These are phyloP conservation scores for Mycosarcoma mackinlayi DNA, from an alignment of 1,284 basidiomycete genomes.

Conservation along the genomic window DNA sequence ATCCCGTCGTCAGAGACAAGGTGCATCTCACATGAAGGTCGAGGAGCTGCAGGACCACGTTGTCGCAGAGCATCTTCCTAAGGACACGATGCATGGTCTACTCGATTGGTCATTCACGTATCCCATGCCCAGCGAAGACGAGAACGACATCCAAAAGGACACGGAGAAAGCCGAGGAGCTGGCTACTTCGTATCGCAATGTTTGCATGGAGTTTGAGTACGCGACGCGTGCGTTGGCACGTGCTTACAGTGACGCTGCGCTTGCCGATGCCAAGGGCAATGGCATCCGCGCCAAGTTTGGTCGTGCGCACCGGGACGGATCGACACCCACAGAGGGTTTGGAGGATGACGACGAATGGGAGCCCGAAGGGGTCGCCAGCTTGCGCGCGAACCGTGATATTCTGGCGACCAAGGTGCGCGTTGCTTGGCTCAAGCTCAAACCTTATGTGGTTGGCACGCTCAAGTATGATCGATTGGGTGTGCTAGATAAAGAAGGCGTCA, in stretches of 20 bases:
- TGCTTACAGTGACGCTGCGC: constrained; percentile 34
- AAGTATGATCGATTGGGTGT: constrained; percentile 54
- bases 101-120: constrained; percentile 56
- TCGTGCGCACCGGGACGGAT: constrained; percentile 12
- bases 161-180: constrained; percentile 27
- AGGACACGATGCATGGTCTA: constrained; percentile 49
- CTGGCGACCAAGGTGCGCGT: constrained; percentile 61
- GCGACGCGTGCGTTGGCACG: constrained; percentile 51
- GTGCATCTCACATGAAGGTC: constrained; percentile 55
- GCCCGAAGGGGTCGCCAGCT: constrained; percentile 35
- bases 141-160: constrained; percentile 57
- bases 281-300: constrained; percentile 29
- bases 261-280: constrained; percentile 27
- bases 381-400: constrained; percentile 59
- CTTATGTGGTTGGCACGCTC: constrained; percentile 57
- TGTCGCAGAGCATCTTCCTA: constrained; percentile 50
- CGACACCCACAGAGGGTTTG: constrained; percentile 4
- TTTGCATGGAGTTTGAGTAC: constrained; percentile 55
- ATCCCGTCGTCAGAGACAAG: constrained; percentile 64
- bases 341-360: constrained; percentile 50
- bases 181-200: constrained; percentile 28
- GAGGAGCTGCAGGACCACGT: constrained; percentile 59
- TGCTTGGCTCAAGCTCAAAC: constrained; percentile 57
- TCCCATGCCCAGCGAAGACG: constrained; percentile 44
- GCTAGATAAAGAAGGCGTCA: constrained; percentile 43